These are phyloP conservation scores for Apostasia ramifera DNA, from an alignment of 106 monocot species.

Conservation along the genomic window DNA sequence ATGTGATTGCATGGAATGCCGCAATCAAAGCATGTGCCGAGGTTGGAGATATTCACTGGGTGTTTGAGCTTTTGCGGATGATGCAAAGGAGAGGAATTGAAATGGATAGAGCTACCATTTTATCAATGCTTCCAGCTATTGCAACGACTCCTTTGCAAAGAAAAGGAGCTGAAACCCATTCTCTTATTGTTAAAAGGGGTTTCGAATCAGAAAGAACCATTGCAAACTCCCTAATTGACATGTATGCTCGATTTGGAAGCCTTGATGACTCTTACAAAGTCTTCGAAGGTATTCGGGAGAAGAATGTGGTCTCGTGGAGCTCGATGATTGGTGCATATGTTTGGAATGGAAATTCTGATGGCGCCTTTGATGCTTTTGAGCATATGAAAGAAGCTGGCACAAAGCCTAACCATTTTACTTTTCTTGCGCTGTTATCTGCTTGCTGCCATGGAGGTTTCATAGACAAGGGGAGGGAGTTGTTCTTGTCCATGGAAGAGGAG, in stretches of 20 bases:
- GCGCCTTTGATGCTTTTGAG: constrained; percentile 38
- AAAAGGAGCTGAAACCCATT: constrained; percentile 43
- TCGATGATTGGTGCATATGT: constrained; percentile 64
- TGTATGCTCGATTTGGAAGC: constrained; percentile 57
- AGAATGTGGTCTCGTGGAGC: constrained; percentile 79
- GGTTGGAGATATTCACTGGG: constrained; percentile 17
- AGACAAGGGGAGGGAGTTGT: constrained; percentile 33
- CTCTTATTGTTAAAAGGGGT: constrained; percentile 45
- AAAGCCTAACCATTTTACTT: constrained; percentile 62
- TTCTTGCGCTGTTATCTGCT: constrained; percentile 51
- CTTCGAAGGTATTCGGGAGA: constrained; percentile 34
- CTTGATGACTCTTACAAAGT: constrained; percentile 26
- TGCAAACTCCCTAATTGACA: constrained; percentile 55
- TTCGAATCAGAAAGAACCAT: constrained; percentile 30
- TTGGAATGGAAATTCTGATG: constrained; percentile 33
- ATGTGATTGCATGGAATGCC: constrained; percentile 72
- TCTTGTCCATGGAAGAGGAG: constrained; percentile 42
- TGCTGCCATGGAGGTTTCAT: constrained; percentile 62
- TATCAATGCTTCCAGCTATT: constrained; percentile 29
- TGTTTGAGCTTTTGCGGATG: constrained; percentile 19
- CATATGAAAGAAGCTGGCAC: constrained; percentile 32
- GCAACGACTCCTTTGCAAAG: constrained; percentile 23
- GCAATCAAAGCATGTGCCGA: constrained; percentile 50
- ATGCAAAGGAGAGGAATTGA: constrained; percentile 60
- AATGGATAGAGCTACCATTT: constrained; percentile 33